Evolutionary conservation across 2,329 filamentous ascomycete genomes (phyloP).

Genomic region (Rhynchosporium graminicola): DNA sequence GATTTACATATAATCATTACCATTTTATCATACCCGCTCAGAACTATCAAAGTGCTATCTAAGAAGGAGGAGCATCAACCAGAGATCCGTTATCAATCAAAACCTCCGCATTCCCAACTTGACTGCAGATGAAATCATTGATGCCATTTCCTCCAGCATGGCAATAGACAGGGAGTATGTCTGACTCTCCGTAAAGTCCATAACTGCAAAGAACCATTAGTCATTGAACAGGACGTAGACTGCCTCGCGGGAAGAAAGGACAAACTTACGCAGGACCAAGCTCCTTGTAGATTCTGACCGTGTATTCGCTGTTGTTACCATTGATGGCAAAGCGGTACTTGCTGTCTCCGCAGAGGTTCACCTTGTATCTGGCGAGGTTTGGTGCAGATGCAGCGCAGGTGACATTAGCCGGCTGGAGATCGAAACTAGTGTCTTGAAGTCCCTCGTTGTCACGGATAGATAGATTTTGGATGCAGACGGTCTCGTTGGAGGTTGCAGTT

Average conservation of each 20-base stretch:
- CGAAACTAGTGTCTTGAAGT: not conserved
- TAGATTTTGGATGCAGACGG: not conserved
- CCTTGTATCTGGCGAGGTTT: not conserved
- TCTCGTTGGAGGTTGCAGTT: not conserved
- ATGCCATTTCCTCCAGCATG: not conserved
- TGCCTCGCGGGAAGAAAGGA: too few relatives aligned
- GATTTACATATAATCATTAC: too few relatives aligned
- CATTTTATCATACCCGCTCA: too few relatives aligned
- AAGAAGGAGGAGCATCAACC: too few relatives aligned
- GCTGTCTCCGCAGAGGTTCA: slow-evolving; percentile 5
- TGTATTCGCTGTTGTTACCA: slow-evolving; percentile 6
- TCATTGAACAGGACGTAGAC: not conserved
- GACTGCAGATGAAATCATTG: not conserved
- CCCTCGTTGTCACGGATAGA: slow-evolving; percentile 8
- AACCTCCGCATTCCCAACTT: not conserved
- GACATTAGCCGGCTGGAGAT: slow-evolving; percentile 2
- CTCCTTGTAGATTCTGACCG: slow-evolving; percentile 8
- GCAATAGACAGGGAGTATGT: not conserved
- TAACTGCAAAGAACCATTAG: not conserved
- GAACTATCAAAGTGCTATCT: too few relatives aligned
- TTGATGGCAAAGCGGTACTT: slow-evolving; percentile 9
- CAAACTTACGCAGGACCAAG: slow-evolving; percentile 14
- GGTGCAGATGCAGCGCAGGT: not conserved
- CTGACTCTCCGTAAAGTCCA: not conserved
- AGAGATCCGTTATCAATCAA: not conserved